Percentiles rank a stretch among this genome's conserved stretches.
Conservation (phyloP, 129 eudicot species). For the Helianthus tuberosus region DNA sequence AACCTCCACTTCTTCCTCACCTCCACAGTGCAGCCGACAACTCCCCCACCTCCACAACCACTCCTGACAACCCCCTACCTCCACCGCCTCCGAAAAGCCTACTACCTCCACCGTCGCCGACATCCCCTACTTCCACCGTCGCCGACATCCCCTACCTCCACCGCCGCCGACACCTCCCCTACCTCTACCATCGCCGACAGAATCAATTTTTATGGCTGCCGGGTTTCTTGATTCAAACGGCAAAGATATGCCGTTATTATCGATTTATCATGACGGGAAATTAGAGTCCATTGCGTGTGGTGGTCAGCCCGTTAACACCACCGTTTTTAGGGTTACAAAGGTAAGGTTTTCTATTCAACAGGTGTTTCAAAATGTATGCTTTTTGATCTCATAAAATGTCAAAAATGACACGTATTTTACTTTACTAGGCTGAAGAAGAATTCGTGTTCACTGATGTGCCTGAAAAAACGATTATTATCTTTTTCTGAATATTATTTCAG, state of each 20-base stretch:
- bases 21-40: too few relatives aligned
- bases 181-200: too few relatives aligned
- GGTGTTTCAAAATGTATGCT: neutral
- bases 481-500: too few relatives aligned
- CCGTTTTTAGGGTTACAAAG: slow-evolving; percentile 88
- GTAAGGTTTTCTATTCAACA: slow-evolving; percentile 33
- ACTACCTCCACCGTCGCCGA: too few relatives aligned
- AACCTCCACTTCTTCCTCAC: too few relatives aligned
- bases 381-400: neutral
- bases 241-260: slow-evolving; percentile 79
- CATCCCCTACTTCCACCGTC: too few relatives aligned
- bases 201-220: slow-evolving; percentile 33
- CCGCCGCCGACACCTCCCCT: too few relatives aligned
- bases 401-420: neutral
- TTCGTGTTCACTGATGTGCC: slow-evolving; percentile 73
- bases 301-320: slow-evolving; percentile 61
- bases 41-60: too few relatives aligned
- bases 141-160: too few relatives aligned
- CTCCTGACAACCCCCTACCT: too few relatives aligned
- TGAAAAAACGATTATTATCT: slow-evolving; percentile 51
- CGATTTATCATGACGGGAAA: slow-evolving; percentile 68
- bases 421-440: slow-evolving; percentile 82
- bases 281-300: slow-evolving; percentile 47
- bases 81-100: too few relatives aligned
- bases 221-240: slow-evolving; percentile 94